A percentile compares a stretch with the other conserved stretches of the same genome.
These are phyloP conservation scores for Amanita polypyramis DNA, from an alignment of 768 basidiomycete species.

Conservation along the genomic window DNA sequence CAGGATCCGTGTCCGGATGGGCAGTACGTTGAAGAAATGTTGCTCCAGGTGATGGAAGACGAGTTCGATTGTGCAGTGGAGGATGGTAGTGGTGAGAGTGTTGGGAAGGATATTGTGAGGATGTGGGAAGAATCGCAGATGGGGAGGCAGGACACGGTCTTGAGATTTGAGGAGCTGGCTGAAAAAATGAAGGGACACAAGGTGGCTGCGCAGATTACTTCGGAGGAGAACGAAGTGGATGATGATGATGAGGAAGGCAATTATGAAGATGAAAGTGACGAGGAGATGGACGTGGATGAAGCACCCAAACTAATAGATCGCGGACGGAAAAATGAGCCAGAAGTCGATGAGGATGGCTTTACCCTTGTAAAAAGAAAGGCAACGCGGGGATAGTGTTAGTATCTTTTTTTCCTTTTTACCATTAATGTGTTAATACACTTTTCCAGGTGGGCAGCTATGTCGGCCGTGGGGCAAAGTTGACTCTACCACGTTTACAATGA, in stretches of 20 bases:
- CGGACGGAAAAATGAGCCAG: conserved; percentile 42
- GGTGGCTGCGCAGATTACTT: conserved; percentile 16
- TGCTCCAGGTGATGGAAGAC: conserved; percentile 77
- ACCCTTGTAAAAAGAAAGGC: conserved; percentile 46
- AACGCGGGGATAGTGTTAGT: neutral
- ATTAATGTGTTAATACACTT: too few relatives aligned
- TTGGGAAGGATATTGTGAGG: conserved; percentile 62
- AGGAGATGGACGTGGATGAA: conserved; percentile 34
- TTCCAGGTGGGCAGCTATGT: too few relatives aligned
- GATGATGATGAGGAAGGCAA: conserved; percentile 36
- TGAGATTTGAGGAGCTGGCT: conserved; percentile 54
- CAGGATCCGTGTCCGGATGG: conserved; percentile 42
- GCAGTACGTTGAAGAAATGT: conserved; percentile 69
- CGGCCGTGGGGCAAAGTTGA: too few relatives aligned
- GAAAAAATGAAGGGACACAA: conserved; percentile 48
- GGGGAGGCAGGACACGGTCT: conserved; percentile 40
- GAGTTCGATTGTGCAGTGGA: conserved; percentile 82
- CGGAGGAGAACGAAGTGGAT: conserved; percentile 32
- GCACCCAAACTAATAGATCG: conserved; percentile 45
- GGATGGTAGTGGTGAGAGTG: conserved; percentile 68
- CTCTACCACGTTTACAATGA: too few relatives aligned
- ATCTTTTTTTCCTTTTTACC: too few relatives aligned
- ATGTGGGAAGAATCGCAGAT: conserved; percentile 49
- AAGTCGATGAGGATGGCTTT: conserved; percentile 91
- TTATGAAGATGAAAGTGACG: conserved; percentile 36